These are phyloP conservation scores for Furcasterigmium furcatum DNA, from an alignment of 2,329 filamentous ascomycete species.

Conservation along the genomic window DNA sequence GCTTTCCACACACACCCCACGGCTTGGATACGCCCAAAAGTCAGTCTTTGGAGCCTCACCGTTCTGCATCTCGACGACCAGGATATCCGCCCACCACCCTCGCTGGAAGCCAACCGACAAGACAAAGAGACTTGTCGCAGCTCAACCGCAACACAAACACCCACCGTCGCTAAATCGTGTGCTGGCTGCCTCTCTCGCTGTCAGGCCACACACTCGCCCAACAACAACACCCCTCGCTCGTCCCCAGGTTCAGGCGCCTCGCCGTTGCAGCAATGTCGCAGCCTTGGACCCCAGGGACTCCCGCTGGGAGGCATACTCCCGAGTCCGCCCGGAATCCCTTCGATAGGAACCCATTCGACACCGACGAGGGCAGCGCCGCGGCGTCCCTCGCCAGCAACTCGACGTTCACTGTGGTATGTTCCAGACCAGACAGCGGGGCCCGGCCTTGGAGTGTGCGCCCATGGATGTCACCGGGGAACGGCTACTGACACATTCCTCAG, in stretches of 20 bases:
- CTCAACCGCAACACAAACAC: too few species aligned
- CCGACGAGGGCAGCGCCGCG: constrained; percentile 10
- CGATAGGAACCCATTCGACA: constrained; percentile 13
- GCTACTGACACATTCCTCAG: constrained; percentile 3
- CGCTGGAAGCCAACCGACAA: too few species aligned
- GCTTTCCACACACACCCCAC: background rate
- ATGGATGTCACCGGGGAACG: background rate
- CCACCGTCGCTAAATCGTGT: too few species aligned
- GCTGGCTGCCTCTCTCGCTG: background rate
- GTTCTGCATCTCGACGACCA: background rate
- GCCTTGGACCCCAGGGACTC: constrained; percentile 4
- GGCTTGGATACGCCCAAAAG: background rate
- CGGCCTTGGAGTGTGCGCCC: too few species aligned
- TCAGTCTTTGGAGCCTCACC: background rate
- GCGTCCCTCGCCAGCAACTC: constrained; percentile 12
- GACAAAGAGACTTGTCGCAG: too few species aligned
- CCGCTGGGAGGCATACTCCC: constrained; percentile 8
- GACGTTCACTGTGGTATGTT: constrained; percentile 13
- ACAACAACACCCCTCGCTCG: background rate
- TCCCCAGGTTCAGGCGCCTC: too few species aligned
- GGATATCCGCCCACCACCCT: too few species aligned
- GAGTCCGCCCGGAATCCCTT: constrained; percentile 8
- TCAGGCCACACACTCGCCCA: background rate
- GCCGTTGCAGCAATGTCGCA: constrained; percentile 7
- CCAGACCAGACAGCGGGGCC: too few species aligned